These are phyloP conservation scores for Diddensiella caesifluorescens DNA, from an alignment of 805 yeast genomes.

Conservation along the genomic window DNA sequence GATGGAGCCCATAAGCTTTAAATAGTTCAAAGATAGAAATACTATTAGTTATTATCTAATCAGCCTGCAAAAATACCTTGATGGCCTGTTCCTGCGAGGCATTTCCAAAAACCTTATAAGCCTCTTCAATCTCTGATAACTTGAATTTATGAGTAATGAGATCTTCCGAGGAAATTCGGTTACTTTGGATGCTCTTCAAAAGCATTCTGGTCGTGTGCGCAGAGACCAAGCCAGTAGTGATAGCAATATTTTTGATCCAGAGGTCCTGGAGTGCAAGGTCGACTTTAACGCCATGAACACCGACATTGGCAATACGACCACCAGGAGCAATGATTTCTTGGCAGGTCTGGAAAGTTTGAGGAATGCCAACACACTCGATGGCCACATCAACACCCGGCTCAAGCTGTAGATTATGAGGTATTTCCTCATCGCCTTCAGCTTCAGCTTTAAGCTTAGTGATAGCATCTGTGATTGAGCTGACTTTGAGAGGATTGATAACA, in stretches of 20 bases:
- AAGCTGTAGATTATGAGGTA: slow-evolving; percentile 54
- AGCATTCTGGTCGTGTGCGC: slow-evolving; percentile 41
- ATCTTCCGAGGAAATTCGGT: slow-evolving; percentile 55
- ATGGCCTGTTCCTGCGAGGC: slow-evolving; percentile 64
- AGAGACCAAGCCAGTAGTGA: slow-evolving; percentile 47
- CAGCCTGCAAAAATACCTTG: slow-evolving; percentile 42
- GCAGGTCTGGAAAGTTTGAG: slow-evolving; percentile 63
- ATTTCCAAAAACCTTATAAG: slow-evolving; percentile 48
- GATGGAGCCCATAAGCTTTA: background rate
- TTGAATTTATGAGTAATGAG: slow-evolving; percentile 69
- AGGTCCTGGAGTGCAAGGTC: slow-evolving; percentile 68
- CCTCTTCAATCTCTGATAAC: slow-evolving; percentile 66
- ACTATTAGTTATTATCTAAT: background rate
- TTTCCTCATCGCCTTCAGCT: slow-evolving; percentile 31
- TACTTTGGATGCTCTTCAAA: slow-evolving; percentile 41
- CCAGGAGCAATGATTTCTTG: slow-evolving; percentile 57
- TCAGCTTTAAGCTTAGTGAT: slow-evolving; percentile 32
- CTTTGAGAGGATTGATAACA: slow-evolving; percentile 75
- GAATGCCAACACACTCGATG: slow-evolving; percentile 81
- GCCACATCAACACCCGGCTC: slow-evolving; percentile 61
- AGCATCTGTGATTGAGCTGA: slow-evolving; percentile 32
- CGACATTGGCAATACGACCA: slow-evolving; percentile 77
- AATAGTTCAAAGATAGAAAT: background rate
- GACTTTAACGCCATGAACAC: slow-evolving; percentile 67
- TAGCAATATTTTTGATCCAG: slow-evolving; percentile 59